Conservation (phyloP, 768 basidiomycete genomes). For the Hortiboletus flavorubellus region DNA sequence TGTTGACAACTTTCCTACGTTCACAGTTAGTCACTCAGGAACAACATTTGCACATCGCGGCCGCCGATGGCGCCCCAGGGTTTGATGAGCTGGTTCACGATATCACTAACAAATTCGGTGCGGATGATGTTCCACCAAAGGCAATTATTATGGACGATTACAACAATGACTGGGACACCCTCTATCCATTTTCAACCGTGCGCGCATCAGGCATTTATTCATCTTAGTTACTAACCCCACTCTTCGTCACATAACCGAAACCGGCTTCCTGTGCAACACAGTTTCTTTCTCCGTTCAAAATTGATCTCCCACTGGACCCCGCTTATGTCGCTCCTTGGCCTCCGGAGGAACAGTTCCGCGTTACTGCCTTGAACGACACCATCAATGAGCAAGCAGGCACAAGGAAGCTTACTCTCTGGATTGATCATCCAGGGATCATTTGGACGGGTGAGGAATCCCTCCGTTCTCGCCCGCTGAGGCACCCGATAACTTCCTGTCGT, state of each 20-base stretch:
- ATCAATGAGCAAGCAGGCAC: constrained; percentile 57
- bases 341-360: constrained; percentile 41
- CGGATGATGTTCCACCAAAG: constrained; percentile 35
- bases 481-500: neutral
- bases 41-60: constrained; percentile 75
- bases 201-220: constrained; percentile 11
- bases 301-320: constrained; percentile 54
- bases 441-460: constrained; percentile 62
- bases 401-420: constrained; percentile 62
- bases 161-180: constrained; percentile 84
- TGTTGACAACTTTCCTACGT: constrained; percentile 1
- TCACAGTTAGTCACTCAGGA: constrained; percentile 65
- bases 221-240: neutral
- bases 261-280: constrained; percentile 25
- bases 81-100: constrained; percentile 58
- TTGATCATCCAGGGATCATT: constrained; percentile 78
- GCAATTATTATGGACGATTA: constrained; percentile 66
- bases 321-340: constrained; percentile 52
- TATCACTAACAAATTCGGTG: constrained; percentile 62
- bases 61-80: constrained; percentile 80
- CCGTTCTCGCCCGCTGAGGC: neutral
- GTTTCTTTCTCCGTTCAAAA: constrained; percentile 84
- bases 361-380: constrained; percentile 56
- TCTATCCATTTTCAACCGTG: constrained; percentile 80
- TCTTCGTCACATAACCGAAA: neutral